Base-by-base conservation (phyloP, 2,329 filamentous ascomycete genomes). In the Ciborinia camelliae region DNA sequence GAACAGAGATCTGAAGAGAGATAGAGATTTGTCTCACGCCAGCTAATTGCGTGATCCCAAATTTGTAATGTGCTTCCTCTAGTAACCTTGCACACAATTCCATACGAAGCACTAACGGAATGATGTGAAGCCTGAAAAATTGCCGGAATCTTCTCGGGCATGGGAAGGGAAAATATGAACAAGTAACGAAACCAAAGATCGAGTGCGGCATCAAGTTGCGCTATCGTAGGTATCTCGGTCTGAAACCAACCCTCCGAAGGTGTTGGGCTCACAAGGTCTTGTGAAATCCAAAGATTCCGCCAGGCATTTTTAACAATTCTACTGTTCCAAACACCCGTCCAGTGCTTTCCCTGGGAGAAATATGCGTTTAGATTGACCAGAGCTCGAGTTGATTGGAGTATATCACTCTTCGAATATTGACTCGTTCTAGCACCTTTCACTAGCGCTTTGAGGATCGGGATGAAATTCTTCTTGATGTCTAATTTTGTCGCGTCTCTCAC, bases 81-180 rank as follows among this genome's bases (percentile, higher is more conserved):
- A 74, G 85, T 85, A 68, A 86, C 77, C 74, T 87, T 86, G 74
- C 84, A 85, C 12, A 87, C 80, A 65, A 87, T 82, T 41, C 85
- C 85, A 65, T 86, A 87, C 0, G 84, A 81, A 6, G 83, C 84
- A 62, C 83, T 83, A 50, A 85, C 83, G 66, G 82, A 84, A 74
- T 87, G 85, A 70, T 87, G 85, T 3, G 85, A 86, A 37, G 84
- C 84, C 73, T 87, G 85, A 72, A 86, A 87, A 4, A 87, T 82
- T n/a, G 79, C 79, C 0, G 85, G 85, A 32, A 74, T 73, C 10
- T 68, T 66, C 18, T 74, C 71, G 12, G 79, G 79, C 37, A 81
- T 75, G 0, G 79, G 78, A 35, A 81, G 78, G 0, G 79, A 80
- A 67, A 80, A 79, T 45, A 81, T 81, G 72, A 81, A 81, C 9